Conservation (phyloP, 108 stramenopile genomes). For the Mayamaea pseudoterrestris region DNA sequence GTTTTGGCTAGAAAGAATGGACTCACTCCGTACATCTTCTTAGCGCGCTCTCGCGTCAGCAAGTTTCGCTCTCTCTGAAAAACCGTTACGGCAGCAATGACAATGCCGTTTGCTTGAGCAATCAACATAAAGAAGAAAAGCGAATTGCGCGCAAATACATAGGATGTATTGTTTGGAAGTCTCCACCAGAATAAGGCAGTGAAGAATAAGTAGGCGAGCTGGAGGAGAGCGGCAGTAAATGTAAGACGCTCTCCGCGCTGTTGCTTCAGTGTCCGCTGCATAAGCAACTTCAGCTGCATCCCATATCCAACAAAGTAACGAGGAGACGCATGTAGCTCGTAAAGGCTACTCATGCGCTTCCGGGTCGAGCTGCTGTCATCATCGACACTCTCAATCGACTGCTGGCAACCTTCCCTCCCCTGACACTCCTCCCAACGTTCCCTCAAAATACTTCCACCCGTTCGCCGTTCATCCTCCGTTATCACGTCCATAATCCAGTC, state of each 20-base stretch:
- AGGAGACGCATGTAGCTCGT: conserved; percentile 27
- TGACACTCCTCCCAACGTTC: conserved; percentile 8
- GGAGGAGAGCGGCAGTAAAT: conserved; percentile 25
- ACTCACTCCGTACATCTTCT: conserved; percentile 72
- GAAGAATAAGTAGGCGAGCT: conserved; percentile 37
- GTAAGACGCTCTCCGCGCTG: conserved; percentile 58
- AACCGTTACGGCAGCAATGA: conserved; percentile 32
- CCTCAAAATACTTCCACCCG: conserved; percentile 3
- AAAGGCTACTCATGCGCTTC: conserved; percentile 26
- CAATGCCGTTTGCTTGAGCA: conserved; percentile 47
- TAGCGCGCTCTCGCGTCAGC: conserved; percentile 56
- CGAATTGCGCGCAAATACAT: conserved; percentile 52
- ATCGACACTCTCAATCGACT: not conserved
- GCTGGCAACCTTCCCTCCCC: not conserved
- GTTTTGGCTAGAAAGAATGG: conserved; percentile 71
- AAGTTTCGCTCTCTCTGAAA: conserved; percentile 55
- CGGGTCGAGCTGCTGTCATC: too few species aligned
- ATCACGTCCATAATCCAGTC: conserved; percentile 82
- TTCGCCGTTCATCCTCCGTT: conserved; percentile 27
- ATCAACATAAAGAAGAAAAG: conserved; percentile 68
- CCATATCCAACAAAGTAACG: conserved; percentile 36
- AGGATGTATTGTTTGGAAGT: conserved; percentile 39
- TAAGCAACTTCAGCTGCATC: conserved; percentile 37
- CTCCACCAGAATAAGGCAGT: conserved; percentile 50
- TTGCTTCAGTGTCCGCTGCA: conserved; percentile 44